Base-by-base conservation (phyloP, 1,284 basidiomycete genomes). In the Pholiota adiposa region DNA sequence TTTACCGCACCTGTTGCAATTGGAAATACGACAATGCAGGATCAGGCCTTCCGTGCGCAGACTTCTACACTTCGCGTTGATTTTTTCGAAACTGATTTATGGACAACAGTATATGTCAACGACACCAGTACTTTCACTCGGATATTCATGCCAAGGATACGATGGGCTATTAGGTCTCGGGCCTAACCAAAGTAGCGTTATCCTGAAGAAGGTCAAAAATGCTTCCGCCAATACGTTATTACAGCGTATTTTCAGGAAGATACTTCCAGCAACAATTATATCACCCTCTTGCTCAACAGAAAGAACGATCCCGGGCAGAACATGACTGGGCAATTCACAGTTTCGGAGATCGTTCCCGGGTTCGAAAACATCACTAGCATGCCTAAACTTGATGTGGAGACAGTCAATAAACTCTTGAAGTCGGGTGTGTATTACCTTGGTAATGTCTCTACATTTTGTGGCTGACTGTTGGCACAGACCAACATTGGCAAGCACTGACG, bases 401-500 rank as follows among this genome's bases (percentile, higher is more conserved):
- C 80, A 44, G 88, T 88, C 33, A 81, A 83, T 63, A 77, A 76
- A 61, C 73, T 87, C 36, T 73, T 87, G 41, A 73, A 79, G 56
- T 75, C 74, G 58, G 77, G 78, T 77, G 48, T 46, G 69, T n/a
- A n/a, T 61, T 21, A 7, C 29, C 36, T 18, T 25, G 11, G 29
- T 14, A 50, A 19, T 18, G 6, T 33, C 18, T 33, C 25, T 14
- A 33, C 19, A 50, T 19, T 19, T 4, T 19, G 48, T 33, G 19
- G 18, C 38, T 44, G 40, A 54, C 19, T 11, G n/a, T 48, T 34
- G 73, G 65, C 11, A 7, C 59, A 72, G 88, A 90, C 68, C 90
- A 93, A 72, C 90, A 92, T 72, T 93, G 90, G 90, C 88, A 91
- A 65, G 81, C 87, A 21, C 71, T 86, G 49, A 87, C 86, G 0